Conservation (phyloP, 305 asterid species). For the Solanum chacoense region DNA sequence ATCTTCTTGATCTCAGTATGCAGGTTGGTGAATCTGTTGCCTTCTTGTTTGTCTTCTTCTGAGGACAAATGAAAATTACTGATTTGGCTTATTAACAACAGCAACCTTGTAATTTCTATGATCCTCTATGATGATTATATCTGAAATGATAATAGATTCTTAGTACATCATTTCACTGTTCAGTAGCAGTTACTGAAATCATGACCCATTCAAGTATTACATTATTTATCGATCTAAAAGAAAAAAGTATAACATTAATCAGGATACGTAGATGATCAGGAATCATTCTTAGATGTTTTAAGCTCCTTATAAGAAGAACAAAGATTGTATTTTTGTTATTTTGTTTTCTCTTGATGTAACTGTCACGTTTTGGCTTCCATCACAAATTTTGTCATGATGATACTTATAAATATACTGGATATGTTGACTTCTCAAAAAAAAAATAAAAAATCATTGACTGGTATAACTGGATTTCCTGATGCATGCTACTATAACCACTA, state of each 20-base stretch:
- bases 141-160: neutral
- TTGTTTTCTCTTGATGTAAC: neutral
- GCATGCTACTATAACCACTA: neutral
- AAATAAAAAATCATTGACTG: neutral
- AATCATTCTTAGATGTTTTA: neutral
- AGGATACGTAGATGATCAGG: neutral
- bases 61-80: neutral
- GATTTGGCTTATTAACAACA: neutral
- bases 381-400: neutral
- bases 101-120: neutral
- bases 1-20: conserved; percentile 88
- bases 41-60: neutral
- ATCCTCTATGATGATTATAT: neutral
- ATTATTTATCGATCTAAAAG: neutral
- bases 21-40: conserved; percentile 37
- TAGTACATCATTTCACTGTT: neutral
- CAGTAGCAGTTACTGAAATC: neutral
- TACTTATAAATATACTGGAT: neutral
- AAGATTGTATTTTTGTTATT: neutral
- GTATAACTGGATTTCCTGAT: neutral
- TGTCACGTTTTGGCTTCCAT: neutral
- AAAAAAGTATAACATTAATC: neutral
- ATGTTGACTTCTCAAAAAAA: neutral
- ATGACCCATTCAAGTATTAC: neutral
- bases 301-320: neutral